Evolutionary conservation across 2,329 filamentous ascomycete species (phyloP), one percentile per base, ranked within the genome.

Genomic region (Davidsoniella eucalypti): DNA sequence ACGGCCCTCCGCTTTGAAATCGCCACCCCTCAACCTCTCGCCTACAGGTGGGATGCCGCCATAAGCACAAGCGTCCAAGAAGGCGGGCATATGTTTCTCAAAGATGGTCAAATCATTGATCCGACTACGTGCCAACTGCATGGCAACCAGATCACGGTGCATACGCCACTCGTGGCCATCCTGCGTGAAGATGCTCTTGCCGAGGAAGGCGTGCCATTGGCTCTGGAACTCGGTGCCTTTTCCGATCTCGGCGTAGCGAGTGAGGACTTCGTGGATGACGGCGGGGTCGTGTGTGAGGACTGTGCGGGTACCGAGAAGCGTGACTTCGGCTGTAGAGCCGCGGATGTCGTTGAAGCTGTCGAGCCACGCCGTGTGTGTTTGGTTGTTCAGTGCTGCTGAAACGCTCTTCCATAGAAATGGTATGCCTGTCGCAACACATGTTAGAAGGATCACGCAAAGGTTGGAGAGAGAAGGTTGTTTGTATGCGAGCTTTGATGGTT

Each of bases 241-340:
- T 58, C 87, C 88, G 60, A 80, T 95, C 60, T 94, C 84, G 39
- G 57, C 51, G 60, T 95, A 95, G 60, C 94, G 86, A 1, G 82
- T 83, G n/a, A 95, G 70, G 18, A 95, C 73, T 5, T 88, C 85
- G 63, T 94, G 94, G 67, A 94, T 83, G 61, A 94, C 94, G 59
- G 93, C 86, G 0, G 84, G 83, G 57, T 94, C 87, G 4, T 76
- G 75, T 0, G 88, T 94, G 59, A 92, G 72, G 53, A 93, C 63
- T 18, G 82, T 63, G n/a, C 84, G 76, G 44, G 66, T 61, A 44
- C 73, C 71, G 1, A 76, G 58, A 5, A 78, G 57, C 1, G 69
- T 69, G 9, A 67, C 62, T 64, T 90, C 84, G 38, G 72, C 65
- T 0, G 84, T 88, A 57, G 70, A 78, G 29, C 64, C 60, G 43